Percentiles rank a stretch among this genome's conserved stretches.
These are phyloP conservation scores for Musa acuminata DNA, from an alignment of 176 grass and related monocot species.

Conservation along the genomic window DNA sequence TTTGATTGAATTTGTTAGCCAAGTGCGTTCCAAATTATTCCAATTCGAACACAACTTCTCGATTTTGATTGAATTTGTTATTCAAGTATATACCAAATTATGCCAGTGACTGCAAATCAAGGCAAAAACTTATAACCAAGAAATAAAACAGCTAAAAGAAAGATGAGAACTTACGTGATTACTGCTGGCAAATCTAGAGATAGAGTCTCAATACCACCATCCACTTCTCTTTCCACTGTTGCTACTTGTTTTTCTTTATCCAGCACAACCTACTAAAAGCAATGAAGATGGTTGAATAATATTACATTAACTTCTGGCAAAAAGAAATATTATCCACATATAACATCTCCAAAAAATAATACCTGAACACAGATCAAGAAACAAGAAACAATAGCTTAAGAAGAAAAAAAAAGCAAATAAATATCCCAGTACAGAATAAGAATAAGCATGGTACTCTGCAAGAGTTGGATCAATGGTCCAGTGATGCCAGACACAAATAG, in stretches of 20 bases:
- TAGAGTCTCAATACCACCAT: slow-evolving; percentile 71
- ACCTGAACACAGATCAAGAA: not conserved
- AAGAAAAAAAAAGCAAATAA: not conserved
- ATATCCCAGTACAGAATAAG: not conserved
- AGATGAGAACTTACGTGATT: slow-evolving; percentile 57
- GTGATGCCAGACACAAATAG: no score
- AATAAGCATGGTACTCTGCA: not conserved
- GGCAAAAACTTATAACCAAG: not conserved
- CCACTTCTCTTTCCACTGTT: slow-evolving; percentile 71
- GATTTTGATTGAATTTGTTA: not conserved
- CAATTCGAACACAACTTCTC: no score
- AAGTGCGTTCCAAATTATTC: no score
- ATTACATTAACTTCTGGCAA: not conserved
- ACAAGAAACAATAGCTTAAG: not conserved
- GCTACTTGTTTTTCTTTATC: slow-evolving; percentile 64
- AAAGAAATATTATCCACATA: not conserved
- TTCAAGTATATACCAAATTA: not conserved
- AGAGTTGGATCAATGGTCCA: no score
- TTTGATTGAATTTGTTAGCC: no score
- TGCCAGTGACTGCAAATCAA: not conserved
- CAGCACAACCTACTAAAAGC: slow-evolving; percentile 51
- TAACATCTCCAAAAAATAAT: not conserved
- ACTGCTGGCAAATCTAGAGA: slow-evolving; percentile 78
- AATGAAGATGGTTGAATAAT: not conserved
- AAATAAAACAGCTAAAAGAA: not conserved